Evolutionary conservation across 345 rosid species (phyloP).

Genomic region (Salix caprea): DNA sequence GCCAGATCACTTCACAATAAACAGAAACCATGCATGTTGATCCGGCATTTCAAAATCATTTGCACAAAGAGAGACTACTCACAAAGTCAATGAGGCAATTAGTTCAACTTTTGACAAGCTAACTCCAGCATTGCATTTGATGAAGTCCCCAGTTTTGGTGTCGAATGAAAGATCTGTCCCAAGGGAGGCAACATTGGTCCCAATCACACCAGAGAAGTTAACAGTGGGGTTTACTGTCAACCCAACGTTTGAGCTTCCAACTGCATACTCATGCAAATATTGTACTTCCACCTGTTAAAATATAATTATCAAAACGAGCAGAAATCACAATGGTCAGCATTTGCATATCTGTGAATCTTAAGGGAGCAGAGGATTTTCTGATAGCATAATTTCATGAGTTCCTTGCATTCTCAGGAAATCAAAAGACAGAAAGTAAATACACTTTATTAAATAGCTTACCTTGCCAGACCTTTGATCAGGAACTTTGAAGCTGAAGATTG

Average conservation of each 20-base stretch:
- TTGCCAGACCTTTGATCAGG: conserved; percentile 97
- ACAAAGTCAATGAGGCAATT: conserved; percentile 67
- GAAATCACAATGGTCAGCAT: background rate
- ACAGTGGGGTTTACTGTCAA: conserved; percentile 73
- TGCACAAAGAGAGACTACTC: conserved; percentile 27
- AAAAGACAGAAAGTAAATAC: background rate
- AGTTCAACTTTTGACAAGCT: conserved; percentile 66
- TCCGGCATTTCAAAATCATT: no score
- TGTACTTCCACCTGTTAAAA: conserved; percentile 72
- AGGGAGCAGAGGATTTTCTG: background rate
- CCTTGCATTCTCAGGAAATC: background rate
- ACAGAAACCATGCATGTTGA: background rate
- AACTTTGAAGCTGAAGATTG: conserved; percentile 68
- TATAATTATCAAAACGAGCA: conserved; percentile 3
- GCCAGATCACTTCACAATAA: background rate
- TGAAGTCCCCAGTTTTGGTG: conserved; percentile 72
- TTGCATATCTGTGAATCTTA: background rate
- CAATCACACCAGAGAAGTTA: conserved; percentile 78
- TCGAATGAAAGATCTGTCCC: conserved; percentile 82
- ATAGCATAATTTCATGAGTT: background rate
- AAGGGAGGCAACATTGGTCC: conserved; percentile 49
- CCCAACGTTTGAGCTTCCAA: conserved; percentile 72
- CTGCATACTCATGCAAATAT: conserved; percentile 80
- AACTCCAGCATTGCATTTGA: conserved; percentile 73
- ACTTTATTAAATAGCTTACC: conserved; percentile 34